These are phyloP conservation scores for Rhizophora apiculata DNA, from an alignment of 345 rosid species.

Conservation along the genomic window DNA sequence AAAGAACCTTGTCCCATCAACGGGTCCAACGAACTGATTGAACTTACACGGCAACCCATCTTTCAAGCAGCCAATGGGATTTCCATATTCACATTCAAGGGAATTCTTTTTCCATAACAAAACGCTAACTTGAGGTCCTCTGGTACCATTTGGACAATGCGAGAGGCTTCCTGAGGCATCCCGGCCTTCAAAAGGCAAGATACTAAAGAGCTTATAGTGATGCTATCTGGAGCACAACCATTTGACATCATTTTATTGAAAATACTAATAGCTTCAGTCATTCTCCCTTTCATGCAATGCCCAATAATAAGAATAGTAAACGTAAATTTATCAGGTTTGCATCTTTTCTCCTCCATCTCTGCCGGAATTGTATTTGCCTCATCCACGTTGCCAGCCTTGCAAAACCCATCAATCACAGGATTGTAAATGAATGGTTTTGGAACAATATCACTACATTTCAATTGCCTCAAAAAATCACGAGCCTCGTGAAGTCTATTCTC, in stretches of 20 bases:
- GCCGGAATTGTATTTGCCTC: conserved; percentile 65
- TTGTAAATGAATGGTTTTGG: conserved; percentile 76
- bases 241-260: conserved; percentile 66
- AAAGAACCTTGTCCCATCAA: neutral
- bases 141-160: conserved; percentile 35
- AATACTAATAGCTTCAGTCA: conserved; percentile 72
- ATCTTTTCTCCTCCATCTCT: conserved; percentile 73
- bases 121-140: conserved; percentile 38
- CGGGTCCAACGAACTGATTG: conserved; percentile 12
- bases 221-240: conserved; percentile 74
- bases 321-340: conserved; percentile 83
- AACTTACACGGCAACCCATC: neutral
- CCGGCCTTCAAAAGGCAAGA: conserved; percentile 89
- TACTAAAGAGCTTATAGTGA: conserved; percentile 56
- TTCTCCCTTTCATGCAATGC: conserved; percentile 89
- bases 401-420: conserved; percentile 88
- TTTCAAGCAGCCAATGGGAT: conserved; percentile 59
- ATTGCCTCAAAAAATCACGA: conserved; percentile 52
- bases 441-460: conserved; percentile 42
- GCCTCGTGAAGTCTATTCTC: conserved; percentile 72
- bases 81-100: conserved; percentile 30
- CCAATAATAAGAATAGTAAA: conserved; percentile 90
- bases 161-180: conserved; percentile 76
- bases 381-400: conserved; percentile 85
- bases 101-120: conserved; percentile 32